Conservation (phyloP, 805 yeast genomes). For the Starmerella gropengiesseri region DNA sequence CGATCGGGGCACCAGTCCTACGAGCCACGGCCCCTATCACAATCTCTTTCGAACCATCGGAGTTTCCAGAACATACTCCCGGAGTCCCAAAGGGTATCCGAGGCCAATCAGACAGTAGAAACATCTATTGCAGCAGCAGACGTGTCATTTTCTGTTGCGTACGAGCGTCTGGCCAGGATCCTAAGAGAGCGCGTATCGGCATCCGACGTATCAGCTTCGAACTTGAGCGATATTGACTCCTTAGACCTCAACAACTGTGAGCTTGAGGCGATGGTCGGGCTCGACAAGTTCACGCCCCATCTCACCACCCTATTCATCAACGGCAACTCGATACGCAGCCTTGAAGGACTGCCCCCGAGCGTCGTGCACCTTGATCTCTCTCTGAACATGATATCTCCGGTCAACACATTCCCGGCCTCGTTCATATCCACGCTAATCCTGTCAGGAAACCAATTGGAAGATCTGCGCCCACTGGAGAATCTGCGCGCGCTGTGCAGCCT, state of each 20-base stretch:
- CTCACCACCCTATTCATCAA: slow-evolving; percentile 16
- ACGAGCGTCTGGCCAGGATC: slow-evolving; percentile 9
- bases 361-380: slow-evolving; percentile 20
- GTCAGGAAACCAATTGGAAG: slow-evolving; percentile 17
- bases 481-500: slow-evolving; percentile 22
- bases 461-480: slow-evolving; percentile 19
- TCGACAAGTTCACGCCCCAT: slow-evolving; percentile 20
- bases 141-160: slow-evolving; percentile 16
- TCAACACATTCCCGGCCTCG: slow-evolving; percentile 19
- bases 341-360: slow-evolving; percentile 22
- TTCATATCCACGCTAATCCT: slow-evolving; percentile 21
- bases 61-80: no score
- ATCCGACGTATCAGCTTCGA: no score
- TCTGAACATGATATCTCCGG: slow-evolving; percentile 15
- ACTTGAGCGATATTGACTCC: slow-evolving; percentile 7
- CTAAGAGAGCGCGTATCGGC: slow-evolving; percentile 13
- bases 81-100: no score
- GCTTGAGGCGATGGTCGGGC: slow-evolving; percentile 20
- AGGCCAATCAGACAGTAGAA: neutral
- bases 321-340: slow-evolving; percentile 16
- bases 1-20: no score
- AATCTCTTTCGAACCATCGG: no score
- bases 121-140: slow-evolving; percentile 10
- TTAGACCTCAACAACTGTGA: slow-evolving; percentile 19
- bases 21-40: no score